phyloP scores from a whole-genome alignment of 2,329 filamentous ascomycete species.

The Alternaria angustiovoidea region DNA sequence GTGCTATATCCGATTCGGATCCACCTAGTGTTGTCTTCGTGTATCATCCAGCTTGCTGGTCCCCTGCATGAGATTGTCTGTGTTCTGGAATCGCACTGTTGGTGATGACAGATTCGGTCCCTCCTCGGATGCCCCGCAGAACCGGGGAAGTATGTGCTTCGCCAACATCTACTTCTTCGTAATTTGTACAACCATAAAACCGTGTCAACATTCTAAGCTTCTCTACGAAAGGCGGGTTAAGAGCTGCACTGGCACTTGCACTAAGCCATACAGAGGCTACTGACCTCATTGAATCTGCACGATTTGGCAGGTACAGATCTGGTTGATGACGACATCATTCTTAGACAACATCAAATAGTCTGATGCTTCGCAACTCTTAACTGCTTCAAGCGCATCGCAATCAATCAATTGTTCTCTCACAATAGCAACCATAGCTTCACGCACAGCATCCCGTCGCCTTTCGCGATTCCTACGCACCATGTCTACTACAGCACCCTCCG shows the following conservation, averaged over 20 bases:
- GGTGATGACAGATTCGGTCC: not conserved
- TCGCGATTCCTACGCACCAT: constrained; percentile 54
- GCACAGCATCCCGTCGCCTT: constrained; percentile 47
- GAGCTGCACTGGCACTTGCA: not conserved
- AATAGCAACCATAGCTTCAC: constrained; percentile 52
- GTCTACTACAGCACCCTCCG: constrained; percentile 54
- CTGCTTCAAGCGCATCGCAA: constrained; percentile 3
- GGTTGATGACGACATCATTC: constrained; percentile 33
- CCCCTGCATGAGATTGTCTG: not conserved
- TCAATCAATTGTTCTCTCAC: constrained; percentile 1
- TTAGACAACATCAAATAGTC: constrained; percentile 10
- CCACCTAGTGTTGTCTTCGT: not conserved
- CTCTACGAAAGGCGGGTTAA: not conserved
- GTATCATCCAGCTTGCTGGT: not conserved
- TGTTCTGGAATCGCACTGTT: not conserved
- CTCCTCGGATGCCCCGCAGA: not conserved
- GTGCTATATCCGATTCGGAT: not conserved
- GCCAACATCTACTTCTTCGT: not conserved
- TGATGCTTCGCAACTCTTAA: not conserved
- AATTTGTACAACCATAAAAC: not conserved
- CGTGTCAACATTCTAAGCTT: not conserved
- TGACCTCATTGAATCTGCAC: constrained; percentile 20
- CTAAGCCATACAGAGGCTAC: constrained; percentile 1
- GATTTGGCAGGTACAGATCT: constrained; percentile 13
- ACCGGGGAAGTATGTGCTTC: not conserved